Percentiles rank a stretch among this genome's conserved stretches.
These are phyloP conservation scores for Panicum miliaceum DNA, from an alignment of 176 grass and related monocot species.

Conservation along the genomic window DNA sequence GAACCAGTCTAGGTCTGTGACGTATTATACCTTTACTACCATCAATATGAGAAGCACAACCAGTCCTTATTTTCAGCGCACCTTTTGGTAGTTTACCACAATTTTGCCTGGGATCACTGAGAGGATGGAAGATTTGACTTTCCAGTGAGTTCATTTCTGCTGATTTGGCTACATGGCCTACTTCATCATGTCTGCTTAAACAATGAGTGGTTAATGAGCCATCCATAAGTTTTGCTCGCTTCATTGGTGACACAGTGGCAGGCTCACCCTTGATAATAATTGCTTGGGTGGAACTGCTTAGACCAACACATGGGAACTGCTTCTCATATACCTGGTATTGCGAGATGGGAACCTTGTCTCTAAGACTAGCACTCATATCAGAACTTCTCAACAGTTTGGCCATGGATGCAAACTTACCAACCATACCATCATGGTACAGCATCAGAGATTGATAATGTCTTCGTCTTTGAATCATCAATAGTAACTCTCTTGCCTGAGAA, in stretches of 20 bases:
- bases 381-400: conserved; percentile 45
- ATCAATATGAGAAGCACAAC: conserved; percentile 34
- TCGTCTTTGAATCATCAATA: conserved; percentile 57
- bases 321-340: conserved; percentile 41
- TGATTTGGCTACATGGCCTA: conserved; percentile 42
- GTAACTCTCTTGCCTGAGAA: conserved; percentile 58
- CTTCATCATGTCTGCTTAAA: conserved; percentile 51
- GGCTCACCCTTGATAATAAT: conserved; percentile 22
- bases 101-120: conserved; percentile 21
- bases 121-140: conserved; percentile 36
- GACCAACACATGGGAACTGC: conserved; percentile 47
- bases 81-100: conserved; percentile 55
- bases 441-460: conserved; percentile 72
- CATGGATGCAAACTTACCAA: conserved; percentile 59
- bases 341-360: conserved; percentile 61
- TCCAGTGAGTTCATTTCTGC: conserved; percentile 41
- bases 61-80: conserved; percentile 69
- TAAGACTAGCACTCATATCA: conserved; percentile 24
- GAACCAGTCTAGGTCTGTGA: conserved; percentile 39
- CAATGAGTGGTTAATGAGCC: conserved; percentile 30
- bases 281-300: conserved; percentile 43
- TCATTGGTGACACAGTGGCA: conserved; percentile 41
- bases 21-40: conserved; percentile 23
- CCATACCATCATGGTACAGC: conserved; percentile 66
- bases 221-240: conserved; percentile 50